Evolutionary conservation across 2,329 filamentous ascomycete species (phyloP).

Genomic region (Talaromyces sp.): DNA sequence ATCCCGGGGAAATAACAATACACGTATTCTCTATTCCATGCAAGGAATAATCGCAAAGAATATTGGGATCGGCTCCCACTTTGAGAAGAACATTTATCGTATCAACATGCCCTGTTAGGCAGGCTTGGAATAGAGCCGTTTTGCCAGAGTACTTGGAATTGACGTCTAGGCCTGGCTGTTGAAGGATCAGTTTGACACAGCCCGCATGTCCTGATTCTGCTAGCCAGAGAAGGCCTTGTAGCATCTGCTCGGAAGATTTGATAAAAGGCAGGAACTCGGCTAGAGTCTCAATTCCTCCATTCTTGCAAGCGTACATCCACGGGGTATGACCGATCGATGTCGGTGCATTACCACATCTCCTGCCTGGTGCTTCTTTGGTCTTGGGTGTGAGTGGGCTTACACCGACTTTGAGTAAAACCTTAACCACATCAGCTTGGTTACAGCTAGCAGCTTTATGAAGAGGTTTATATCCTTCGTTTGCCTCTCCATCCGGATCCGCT

Average conservation of each 20-base stretch:
- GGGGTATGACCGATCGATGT: constrained; percentile 3
- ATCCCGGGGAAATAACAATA: too few relatives aligned
- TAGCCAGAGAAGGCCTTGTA: constrained; percentile 1
- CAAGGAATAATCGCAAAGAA: constrained; percentile 1
- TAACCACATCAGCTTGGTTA: constrained; percentile 20
- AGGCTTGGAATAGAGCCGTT: constrained; percentile 5
- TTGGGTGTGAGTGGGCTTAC: constrained; percentile 20
- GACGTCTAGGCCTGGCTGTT: not conserved
- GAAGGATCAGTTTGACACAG: not conserved
- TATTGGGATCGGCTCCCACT: constrained; percentile 8
- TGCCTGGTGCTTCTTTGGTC: constrained; percentile 3
- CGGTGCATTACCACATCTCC: constrained; percentile 1
- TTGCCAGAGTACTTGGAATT: not conserved
- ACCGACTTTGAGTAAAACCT: constrained; percentile 20
- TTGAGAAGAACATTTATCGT: constrained; percentile 6
- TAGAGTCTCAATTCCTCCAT: not conserved
- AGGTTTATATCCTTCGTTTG: constrained; percentile 18
- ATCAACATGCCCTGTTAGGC: not conserved
- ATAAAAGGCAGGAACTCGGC: constrained; percentile 7
- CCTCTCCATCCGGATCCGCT: constrained; percentile 18
- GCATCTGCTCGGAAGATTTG: not conserved
- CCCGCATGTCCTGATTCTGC: not conserved
- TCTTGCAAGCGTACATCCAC: constrained; percentile 3
- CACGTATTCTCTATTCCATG: too few relatives aligned
- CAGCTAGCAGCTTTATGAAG: constrained; percentile 22